phyloP scores from a whole-genome alignment of 805 yeast genomes.

The Metschnikowia amazonensis region DNA sequence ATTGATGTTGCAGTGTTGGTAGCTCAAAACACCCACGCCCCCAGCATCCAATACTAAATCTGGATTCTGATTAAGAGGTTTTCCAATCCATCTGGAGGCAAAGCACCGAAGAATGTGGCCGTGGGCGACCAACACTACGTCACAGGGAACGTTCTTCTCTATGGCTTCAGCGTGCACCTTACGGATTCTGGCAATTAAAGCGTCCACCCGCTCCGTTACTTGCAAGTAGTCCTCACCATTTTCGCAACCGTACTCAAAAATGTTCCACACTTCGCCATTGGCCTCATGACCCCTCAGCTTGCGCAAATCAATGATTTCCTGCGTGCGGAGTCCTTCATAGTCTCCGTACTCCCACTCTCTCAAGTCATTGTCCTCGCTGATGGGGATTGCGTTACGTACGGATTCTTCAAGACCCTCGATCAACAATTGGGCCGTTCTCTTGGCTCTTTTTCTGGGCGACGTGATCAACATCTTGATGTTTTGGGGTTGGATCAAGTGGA shows the following conservation, averaged over 20 bases:
- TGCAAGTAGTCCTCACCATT: slow-evolving; percentile 72
- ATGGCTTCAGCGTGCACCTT: slow-evolving; percentile 54
- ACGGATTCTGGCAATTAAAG: slow-evolving; percentile 61
- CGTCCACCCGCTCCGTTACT: slow-evolving; percentile 69
- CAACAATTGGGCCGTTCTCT: slow-evolving; percentile 65
- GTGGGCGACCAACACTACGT: slow-evolving; percentile 82
- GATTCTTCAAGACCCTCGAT: slow-evolving; percentile 46
- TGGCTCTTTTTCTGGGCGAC: slow-evolving; percentile 82
- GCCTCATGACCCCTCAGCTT: slow-evolving; percentile 50
- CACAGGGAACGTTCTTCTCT: slow-evolving; percentile 52
- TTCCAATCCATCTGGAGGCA: slow-evolving; percentile 81
- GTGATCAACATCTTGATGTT: slow-evolving; percentile 62
- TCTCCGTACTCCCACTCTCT: slow-evolving; percentile 98
- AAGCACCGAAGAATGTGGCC: slow-evolving; percentile 90
- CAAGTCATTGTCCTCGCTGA: slow-evolving; percentile 57
- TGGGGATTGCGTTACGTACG: slow-evolving; percentile 39
- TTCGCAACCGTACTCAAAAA: slow-evolving; percentile 93
- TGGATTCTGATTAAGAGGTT: slow-evolving; percentile 62
- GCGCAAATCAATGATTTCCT: slow-evolving; percentile 62
- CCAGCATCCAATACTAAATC: slow-evolving; percentile 88
- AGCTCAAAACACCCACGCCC: slow-evolving; percentile 88
- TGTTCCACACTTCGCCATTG: slow-evolving; percentile 57
- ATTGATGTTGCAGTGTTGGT: slow-evolving; percentile 76
- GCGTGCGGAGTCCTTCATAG: slow-evolving; percentile 79
- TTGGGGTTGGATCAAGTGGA: slow-evolving; percentile 57